Base-by-base conservation (phyloP, 2,329 filamentous ascomycete species). In the Balansia obtecta region DNA sequence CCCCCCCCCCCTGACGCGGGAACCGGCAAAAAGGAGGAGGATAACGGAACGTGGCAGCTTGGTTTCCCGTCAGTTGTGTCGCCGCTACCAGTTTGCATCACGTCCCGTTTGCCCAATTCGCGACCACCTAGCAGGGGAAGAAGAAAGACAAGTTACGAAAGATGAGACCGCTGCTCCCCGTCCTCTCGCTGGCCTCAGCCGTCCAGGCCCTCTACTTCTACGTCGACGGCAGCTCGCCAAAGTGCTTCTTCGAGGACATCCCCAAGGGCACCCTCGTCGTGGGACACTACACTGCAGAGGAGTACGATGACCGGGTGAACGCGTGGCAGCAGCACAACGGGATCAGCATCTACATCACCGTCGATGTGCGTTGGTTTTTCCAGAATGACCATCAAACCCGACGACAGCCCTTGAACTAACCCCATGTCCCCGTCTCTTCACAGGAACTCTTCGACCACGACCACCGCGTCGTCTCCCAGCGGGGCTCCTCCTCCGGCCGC, bases 241-340 rank as follows among this genome's bases (percentile, higher is more conserved):
- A 94, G 73, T 98, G 93, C 72, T 98, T 98, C 81, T 95, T 86
- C 72, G 93, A 98, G 73, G 91, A 97, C 70, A 79, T 98, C 53
- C 90, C 93, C 57, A 96, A 97, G 75, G 91, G 95, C 68, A 97
- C 93, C 13, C 74, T 98, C 52, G 91, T 98, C 50, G 90, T 96
- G 53, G 93, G 93, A 59, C 85, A 93, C 71, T 98, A 90, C 75
- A 81, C 77, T 50, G 88, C 88, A 47, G 85, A 93, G 69, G 86
- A 94, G 67, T 93, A 81, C 73, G 83, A 93, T 68, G 79, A 86
- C 52, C 72, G 82, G 58, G 71, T 74, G 51, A 78, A 80, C 58
- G 66, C 71, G 48, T 97, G 88, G 80, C 69, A 75, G 49, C 75
- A 84, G 63, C 86, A 93, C 66, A 76, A 82, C 56, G 83, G 83